Conservation (phyloP, 805 yeast genomes). For the Wickerhamomyces rabaulensis region DNA sequence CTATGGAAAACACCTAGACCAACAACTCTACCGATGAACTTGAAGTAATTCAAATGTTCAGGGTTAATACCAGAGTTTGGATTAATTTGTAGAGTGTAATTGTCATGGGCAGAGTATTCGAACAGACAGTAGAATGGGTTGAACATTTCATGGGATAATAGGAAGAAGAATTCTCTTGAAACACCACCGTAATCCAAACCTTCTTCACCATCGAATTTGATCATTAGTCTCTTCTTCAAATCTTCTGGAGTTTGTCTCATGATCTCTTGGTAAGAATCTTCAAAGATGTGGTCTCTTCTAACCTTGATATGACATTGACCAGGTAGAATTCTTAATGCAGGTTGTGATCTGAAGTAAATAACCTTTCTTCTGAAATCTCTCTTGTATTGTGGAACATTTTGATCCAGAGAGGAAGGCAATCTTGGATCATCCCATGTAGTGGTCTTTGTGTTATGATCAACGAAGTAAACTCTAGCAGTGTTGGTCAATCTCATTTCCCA, state of each 20-base stretch:
- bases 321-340: constrained; percentile 92
- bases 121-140: constrained; percentile 96
- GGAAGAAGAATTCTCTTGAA: constrained; percentile 94
- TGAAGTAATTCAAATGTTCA: constrained; percentile 96
- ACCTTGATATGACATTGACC: constrained; percentile 99
- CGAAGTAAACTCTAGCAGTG: constrained; percentile 97
- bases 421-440: constrained; percentile 99
- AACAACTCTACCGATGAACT: constrained; percentile 96
- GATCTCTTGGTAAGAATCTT: constrained; percentile 95
- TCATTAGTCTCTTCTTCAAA: constrained; percentile 94
- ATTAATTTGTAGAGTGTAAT: constrained; percentile 95
- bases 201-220: constrained; percentile 98
- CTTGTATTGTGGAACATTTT: constrained; percentile 97
- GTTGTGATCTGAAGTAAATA: constrained; percentile 96
- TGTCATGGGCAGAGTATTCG: constrained; percentile 97
- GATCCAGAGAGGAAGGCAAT: constrained; percentile 93
- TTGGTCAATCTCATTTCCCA: constrained; percentile 99
- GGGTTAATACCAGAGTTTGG: constrained; percentile 97
- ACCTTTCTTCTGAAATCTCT: constrained; percentile 98
- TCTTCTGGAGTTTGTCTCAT: constrained; percentile 99
- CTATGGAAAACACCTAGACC: constrained; percentile 98
- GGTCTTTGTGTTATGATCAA: constrained; percentile 97
- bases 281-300: constrained; percentile 92
- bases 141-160: constrained; percentile 96
- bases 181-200: constrained; percentile 99